These are phyloP conservation scores for Hortiboletus campestris DNA, from an alignment of 768 basidiomycete species.

Conservation along the genomic window DNA sequence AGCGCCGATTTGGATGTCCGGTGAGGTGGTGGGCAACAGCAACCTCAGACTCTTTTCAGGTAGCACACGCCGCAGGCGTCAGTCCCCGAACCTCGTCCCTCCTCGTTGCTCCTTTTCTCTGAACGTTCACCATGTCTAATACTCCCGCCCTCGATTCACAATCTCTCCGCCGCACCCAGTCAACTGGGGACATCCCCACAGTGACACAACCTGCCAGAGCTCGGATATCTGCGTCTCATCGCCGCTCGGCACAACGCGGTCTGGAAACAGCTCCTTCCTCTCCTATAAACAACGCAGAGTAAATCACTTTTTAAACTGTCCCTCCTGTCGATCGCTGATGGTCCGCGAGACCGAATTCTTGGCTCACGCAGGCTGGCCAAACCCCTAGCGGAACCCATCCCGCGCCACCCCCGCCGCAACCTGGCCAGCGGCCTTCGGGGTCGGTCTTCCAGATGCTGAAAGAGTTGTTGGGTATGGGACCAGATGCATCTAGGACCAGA, in stretches of 20 bases:
- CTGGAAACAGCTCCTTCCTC: slow-evolving; percentile 19
- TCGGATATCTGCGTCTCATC: slow-evolving; percentile 30
- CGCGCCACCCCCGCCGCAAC: neutral
- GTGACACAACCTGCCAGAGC: slow-evolving; percentile 25
- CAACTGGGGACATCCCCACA: slow-evolving; percentile 34
- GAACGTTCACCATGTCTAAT: slow-evolving; percentile 30
- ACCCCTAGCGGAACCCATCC: slow-evolving; percentile 13
- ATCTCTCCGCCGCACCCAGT: slow-evolving; percentile 35
- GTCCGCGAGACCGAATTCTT: slow-evolving; percentile 19
- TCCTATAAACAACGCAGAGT: slow-evolving; percentile 20
- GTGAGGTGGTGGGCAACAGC: slow-evolving; percentile 13
- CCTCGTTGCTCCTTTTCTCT: slow-evolving; percentile 14
- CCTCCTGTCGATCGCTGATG: slow-evolving; percentile 18
- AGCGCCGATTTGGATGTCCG: slow-evolving; percentile 18
- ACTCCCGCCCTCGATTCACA: slow-evolving; percentile 29
- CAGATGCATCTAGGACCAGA: slow-evolving; percentile 47
- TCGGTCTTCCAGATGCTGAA: slow-evolving; percentile 29
- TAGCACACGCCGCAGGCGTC: slow-evolving; percentile 31
- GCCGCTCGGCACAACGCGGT: slow-evolving; percentile 25
- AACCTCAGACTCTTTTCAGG: slow-evolving; percentile 7
- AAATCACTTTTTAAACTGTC: slow-evolving; percentile 9
- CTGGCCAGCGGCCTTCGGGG: slow-evolving; percentile 9
- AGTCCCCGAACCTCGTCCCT: slow-evolving; percentile 19
- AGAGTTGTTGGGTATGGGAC: slow-evolving; percentile 52
- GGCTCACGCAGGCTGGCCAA: slow-evolving; percentile 26